phyloP scores from a whole-genome alignment of 2,329 filamentous ascomycete species.

The Trichoderma pleuroti region DNA sequence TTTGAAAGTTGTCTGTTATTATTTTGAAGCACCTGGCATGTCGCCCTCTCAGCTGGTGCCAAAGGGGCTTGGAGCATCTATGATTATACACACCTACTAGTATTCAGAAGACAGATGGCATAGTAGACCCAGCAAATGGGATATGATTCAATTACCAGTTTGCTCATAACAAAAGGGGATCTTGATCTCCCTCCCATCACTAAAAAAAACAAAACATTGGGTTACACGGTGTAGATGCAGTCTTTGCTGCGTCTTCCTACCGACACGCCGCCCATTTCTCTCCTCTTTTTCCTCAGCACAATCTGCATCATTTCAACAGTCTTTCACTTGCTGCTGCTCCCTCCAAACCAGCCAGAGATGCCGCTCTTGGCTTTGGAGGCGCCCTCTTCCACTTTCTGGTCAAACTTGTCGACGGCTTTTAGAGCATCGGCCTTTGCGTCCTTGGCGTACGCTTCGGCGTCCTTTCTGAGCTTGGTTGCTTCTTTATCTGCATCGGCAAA shows the following conservation, averaged over 20 bases:
- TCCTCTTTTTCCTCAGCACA: background rate
- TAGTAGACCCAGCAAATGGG: background rate
- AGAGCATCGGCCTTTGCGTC: constrained; percentile 61
- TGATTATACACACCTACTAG: background rate
- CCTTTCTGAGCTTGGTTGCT: constrained; percentile 58
- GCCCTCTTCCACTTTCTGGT: constrained; percentile 75
- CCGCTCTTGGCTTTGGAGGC: constrained; percentile 80
- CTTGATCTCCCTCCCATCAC: background rate
- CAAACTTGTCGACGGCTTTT: constrained; percentile 76
- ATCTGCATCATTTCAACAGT: background rate
- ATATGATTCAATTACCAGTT: background rate
- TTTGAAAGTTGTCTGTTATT: background rate
- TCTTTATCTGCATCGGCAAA: constrained; percentile 59
- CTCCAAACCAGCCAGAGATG: constrained; percentile 82
- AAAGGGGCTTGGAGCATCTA: background rate
- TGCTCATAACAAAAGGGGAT: background rate
- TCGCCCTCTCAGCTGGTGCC: background rate
- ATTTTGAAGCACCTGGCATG: background rate
- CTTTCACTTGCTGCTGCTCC: constrained; percentile 45
- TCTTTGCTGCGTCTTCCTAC: background rate
- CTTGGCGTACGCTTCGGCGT: constrained; percentile 57
- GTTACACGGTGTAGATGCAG: background rate
- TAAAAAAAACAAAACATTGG: background rate
- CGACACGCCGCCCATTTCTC: background rate
- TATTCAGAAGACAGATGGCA: background rate